These are phyloP conservation scores for Phytophthora meadii DNA, from an alignment of 352 stramenopile species.

Conservation along the genomic window DNA sequence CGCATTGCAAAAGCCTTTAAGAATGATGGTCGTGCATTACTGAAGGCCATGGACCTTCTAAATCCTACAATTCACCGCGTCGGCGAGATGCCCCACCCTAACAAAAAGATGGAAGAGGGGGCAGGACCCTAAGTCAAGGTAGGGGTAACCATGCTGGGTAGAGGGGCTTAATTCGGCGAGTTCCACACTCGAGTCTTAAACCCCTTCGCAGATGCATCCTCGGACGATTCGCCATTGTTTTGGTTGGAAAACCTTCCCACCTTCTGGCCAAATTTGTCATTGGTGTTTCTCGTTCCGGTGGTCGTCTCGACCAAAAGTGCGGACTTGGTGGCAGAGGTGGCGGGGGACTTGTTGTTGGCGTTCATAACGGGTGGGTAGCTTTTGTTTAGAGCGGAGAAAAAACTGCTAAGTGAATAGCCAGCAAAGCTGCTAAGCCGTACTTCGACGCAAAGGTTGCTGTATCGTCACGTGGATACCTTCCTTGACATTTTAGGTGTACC, in stretches of 20 bases:
- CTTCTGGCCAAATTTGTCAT: slow-evolving; percentile 19
- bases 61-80: no score
- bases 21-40: no score
- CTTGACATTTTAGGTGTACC: neutral
- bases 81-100: no score
- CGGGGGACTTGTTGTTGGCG: slow-evolving; percentile 4
- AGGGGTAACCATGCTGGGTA: no score
- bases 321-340: neutral
- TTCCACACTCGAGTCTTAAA: no score
- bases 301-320: neutral
- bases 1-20: no score
- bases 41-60: no score
- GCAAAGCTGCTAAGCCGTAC: neutral
- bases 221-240: neutral
- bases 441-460: neutral
- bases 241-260: slow-evolving; percentile 4
- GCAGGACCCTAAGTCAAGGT: no score
- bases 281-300: neutral
- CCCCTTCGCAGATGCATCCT: neutral
- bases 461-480: no score
- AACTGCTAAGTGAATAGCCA: slow-evolving; percentile 6
- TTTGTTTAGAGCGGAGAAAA: neutral
- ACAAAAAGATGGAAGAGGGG: no score
- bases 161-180: no score
- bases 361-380: slow-evolving; percentile 4